These are phyloP conservation scores for Microcera coccophila DNA, from an alignment of 2,329 filamentous ascomycete genomes.

Conservation along the genomic window DNA sequence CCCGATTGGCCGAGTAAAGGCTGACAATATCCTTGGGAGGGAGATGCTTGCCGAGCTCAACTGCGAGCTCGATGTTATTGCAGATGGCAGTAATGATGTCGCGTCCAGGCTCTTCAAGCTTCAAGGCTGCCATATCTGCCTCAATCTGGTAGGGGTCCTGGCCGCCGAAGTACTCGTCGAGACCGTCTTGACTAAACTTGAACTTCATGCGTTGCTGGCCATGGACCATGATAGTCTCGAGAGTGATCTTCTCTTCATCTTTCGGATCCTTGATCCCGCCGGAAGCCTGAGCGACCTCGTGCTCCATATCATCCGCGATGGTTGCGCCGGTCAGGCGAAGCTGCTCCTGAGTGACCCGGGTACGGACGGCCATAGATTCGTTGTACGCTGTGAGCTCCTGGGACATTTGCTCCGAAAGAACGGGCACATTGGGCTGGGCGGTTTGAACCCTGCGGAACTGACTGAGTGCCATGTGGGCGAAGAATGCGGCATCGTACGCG, in stretches of 20 bases:
- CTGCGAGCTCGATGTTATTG: conserved; percentile 48
- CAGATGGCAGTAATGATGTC: conserved; percentile 45
- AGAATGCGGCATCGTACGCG: conserved; percentile 16
- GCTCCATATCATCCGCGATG: conserved; percentile 1
- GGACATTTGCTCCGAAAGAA: background rate
- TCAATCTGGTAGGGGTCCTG: conserved; percentile 27
- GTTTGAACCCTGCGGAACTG: conserved; percentile 15
- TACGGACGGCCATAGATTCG: conserved; percentile 19
- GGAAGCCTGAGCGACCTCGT: conserved; percentile 2
- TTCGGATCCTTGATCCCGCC: background rate
- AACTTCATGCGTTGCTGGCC: conserved; percentile 24
- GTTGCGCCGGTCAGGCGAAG: conserved; percentile 10
- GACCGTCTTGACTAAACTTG: conserved; percentile 26
- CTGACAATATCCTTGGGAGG: conserved; percentile 54
- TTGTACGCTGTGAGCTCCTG: conserved; percentile 9
- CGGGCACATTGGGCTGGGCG: conserved; percentile 5
- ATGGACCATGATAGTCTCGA: conserved; percentile 9
- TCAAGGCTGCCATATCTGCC: conserved; percentile 13
- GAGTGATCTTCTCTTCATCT: conserved; percentile 5
- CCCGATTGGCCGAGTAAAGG: conserved; percentile 61
- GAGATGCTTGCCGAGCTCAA: conserved; percentile 54
- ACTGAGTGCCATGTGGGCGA: conserved; percentile 19
- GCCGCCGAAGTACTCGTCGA: conserved; percentile 28
- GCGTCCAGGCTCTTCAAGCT: conserved; percentile 24
- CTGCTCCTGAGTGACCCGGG: conserved; percentile 10